Evolutionary conservation across 2,329 filamentous ascomycete genomes (phyloP).

Genomic region (Zalaria obscura): DNA sequence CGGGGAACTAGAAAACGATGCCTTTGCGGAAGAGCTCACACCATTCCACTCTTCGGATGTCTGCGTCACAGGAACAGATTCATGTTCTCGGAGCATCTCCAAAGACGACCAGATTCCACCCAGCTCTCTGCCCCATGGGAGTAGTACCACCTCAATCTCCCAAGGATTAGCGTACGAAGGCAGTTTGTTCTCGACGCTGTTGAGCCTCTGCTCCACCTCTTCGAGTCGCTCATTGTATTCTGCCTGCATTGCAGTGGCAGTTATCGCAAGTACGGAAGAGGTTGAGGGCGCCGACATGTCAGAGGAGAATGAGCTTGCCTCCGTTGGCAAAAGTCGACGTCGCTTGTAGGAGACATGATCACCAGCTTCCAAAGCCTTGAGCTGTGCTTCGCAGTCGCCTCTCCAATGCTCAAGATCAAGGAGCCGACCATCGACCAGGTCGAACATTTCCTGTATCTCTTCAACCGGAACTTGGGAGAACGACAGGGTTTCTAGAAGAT

Average conservation of each 20-base stretch:
- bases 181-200: slow-evolving; percentile 42
- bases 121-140: slow-evolving; percentile 50
- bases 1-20: slow-evolving; percentile 11
- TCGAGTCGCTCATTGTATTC: slow-evolving; percentile 19
- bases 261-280: slow-evolving; percentile 21
- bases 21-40: slow-evolving; percentile 8
- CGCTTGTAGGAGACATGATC: slow-evolving; percentile 22
- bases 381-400: slow-evolving; percentile 11
- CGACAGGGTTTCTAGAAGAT: slow-evolving; percentile 54
- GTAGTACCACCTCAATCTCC: slow-evolving; percentile 62
- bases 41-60: slow-evolving; percentile 35
- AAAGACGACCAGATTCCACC: slow-evolving; percentile 38
- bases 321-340: slow-evolving; percentile 16
- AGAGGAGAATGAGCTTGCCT: slow-evolving; percentile 25
- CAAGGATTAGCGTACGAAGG: slow-evolving; percentile 53
- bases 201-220: slow-evolving; percentile 32
- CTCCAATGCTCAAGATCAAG: slow-evolving; percentile 50
- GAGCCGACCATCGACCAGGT: slow-evolving; percentile 51
- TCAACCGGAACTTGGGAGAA: slow-evolving; percentile 55
- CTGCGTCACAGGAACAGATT: slow-evolving; percentile 20
- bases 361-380: slow-evolving; percentile 13
- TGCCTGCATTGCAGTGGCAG: slow-evolving; percentile 17
- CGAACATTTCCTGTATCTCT: slow-evolving; percentile 53
- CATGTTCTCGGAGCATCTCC: slow-evolving; percentile 23
- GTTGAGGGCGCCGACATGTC: slow-evolving; percentile 23